Percentiles rank a stretch among this genome's conserved stretches.
phyloP scores from a whole-genome alignment of 202 grass and related monocot genomes.

The Eragrostis tef region DNA sequence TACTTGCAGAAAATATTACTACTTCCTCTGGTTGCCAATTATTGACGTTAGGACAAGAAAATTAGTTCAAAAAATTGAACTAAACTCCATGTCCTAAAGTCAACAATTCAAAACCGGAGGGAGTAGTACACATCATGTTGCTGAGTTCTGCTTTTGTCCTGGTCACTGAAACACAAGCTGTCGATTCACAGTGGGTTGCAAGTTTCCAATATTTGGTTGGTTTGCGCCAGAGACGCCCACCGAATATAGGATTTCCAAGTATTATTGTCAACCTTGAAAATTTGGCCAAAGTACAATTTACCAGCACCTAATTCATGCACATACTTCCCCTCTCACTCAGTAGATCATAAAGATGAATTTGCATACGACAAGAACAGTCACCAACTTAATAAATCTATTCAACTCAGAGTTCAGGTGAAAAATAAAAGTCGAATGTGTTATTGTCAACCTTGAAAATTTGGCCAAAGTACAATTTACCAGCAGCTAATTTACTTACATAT shows the following conservation, averaged over 20 bases:
- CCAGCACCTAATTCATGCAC: background rate
- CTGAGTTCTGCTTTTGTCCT: background rate
- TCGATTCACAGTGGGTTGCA: background rate
- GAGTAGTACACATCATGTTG: background rate
- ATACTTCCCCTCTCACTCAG: background rate
- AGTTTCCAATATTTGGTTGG: background rate
- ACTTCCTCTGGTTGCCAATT: too few relatives aligned
- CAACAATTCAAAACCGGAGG: too few relatives aligned
- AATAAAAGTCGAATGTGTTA: background rate
- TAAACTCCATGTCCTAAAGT: too few relatives aligned
- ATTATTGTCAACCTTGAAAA: background rate
- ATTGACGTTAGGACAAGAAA: too few relatives aligned
- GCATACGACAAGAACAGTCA: background rate
- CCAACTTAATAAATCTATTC: conserved; percentile 16
- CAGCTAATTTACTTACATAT: conserved; percentile 56
- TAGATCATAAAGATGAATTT: conserved; percentile 6
- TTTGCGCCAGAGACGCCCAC: background rate
- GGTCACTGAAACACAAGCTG: background rate
- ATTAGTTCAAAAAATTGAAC: too few relatives aligned
- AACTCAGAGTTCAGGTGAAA: background rate
- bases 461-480: background rate
- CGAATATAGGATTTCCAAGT: background rate
- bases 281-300: background rate
- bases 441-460: background rate
- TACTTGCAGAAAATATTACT: too few relatives aligned